phyloP scores from a whole-genome alignment of 371 early-diverging fungal genomes.

The Fennellomyces sp. region DNA sequence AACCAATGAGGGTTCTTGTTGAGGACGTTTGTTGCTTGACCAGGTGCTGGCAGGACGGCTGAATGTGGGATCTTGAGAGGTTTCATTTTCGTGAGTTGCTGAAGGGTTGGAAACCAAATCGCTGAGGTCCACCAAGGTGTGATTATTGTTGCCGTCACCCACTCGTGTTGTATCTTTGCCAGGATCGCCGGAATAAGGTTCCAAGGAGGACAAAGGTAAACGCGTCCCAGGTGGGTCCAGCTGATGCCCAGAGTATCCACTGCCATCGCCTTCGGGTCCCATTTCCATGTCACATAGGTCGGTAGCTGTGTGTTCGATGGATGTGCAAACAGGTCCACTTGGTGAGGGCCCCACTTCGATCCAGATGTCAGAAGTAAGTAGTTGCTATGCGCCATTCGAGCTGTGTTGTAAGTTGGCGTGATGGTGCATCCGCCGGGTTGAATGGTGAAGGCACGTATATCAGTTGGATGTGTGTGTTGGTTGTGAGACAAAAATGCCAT shows the following conservation, averaged over 20 bases:
- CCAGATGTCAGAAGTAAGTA: slow-evolving; percentile 13
- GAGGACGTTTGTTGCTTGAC: background rate
- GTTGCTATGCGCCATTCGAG: slow-evolving; percentile 25
- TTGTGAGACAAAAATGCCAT: slow-evolving; percentile 21
- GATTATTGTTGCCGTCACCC: too few relatives aligned
- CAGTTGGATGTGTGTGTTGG: slow-evolving; percentile 18
- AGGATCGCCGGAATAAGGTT: background rate
- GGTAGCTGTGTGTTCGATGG: background rate
- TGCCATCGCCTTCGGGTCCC: background rate
- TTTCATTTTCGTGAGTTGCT: background rate
- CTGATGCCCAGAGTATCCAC: background rate
- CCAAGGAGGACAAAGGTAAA: background rate
- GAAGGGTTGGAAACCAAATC: background rate
- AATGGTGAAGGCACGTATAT: slow-evolving; percentile 27
- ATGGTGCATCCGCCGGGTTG: slow-evolving; percentile 30
- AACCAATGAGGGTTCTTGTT: background rate
- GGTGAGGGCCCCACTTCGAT: slow-evolving; percentile 28
- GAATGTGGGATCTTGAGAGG: background rate
- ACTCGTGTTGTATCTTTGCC: background rate
- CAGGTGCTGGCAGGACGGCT: background rate
- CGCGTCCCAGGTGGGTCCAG: background rate
- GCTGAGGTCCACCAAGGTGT: too few relatives aligned
- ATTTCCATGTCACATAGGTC: background rate
- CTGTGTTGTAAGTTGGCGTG: slow-evolving; percentile 18
- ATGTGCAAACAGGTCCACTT: slow-evolving; percentile 23